Base-by-base conservation (phyloP, 345 rosid species). In the Citrus unshiu region DNA sequence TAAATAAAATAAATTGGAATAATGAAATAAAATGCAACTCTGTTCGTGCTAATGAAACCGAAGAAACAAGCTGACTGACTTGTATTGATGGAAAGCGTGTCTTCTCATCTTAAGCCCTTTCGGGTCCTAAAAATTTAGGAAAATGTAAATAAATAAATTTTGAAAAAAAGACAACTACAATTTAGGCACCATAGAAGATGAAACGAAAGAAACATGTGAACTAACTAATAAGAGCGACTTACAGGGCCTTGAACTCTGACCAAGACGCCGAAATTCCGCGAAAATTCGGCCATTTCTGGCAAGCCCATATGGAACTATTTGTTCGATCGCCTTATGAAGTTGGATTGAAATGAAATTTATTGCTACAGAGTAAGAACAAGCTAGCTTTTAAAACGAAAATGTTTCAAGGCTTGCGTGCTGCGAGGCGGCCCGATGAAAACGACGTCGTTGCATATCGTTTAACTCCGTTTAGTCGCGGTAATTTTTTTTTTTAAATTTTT, bases 21-120 rank as follows among this genome's bases (percentile, higher is more conserved):
- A 46, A 46, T 13, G 18, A 13, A 46, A 46, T 46, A 46, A 46
- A 46, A 57, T 51, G 14, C 21, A 27, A 24, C 21, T 58, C 34
- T 5, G 58, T 72, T 27, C 68, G 14, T 77, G 64, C 29, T 49
- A 37, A 29, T 43, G 46, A 9, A 9, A 56, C 0, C 30, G 12
- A 75, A 75, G 56, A 63, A 73, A 25, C 16, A 57, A 49, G 3
- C 2, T 30, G 7, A 85, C 95, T 87, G 75, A 96, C 98, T 84
- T 82, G 84, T 89, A 93, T 64, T 88, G 97, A 72, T 94, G 98
- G 75, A 95, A 95, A 72, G 99, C 99, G 76, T 92, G 97, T 27
- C 87, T 89, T 77, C 95, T 85, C 99, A 96, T 92, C 93, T 96
- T 94, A 77, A 92, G 54, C 57, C 99, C 93, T 83, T 91, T 94